Evolutionary conservation across 345 rosid genomes (phyloP).

Genomic region (Murraya koenigii): DNA sequence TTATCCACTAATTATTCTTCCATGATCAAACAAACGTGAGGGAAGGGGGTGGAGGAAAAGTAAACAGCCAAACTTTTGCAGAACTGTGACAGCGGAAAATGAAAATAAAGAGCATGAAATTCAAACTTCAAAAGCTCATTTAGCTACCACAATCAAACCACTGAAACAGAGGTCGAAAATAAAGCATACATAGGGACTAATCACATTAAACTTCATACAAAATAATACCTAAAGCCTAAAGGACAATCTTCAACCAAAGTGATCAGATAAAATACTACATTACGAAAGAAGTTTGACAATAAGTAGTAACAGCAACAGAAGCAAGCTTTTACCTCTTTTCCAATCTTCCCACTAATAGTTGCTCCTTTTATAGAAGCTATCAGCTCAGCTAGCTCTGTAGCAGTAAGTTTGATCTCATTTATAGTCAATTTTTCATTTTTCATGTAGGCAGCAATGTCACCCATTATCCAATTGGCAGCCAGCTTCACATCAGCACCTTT

Average conservation of each 20-base stretch:
- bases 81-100: background rate
- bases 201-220: background rate
- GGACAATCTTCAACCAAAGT: background rate
- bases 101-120: background rate
- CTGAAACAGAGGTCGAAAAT: background rate
- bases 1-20: background rate
- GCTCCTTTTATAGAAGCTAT: slow-evolving; percentile 81
- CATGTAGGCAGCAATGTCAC: slow-evolving; percentile 88
- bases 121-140: background rate
- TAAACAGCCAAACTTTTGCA: background rate
- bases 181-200: background rate
- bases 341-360: slow-evolving; percentile 94
- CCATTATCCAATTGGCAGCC: slow-evolving; percentile 90
- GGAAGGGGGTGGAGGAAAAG: background rate
- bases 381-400: slow-evolving; percentile 76
- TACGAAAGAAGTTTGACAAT: background rate
- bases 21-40: background rate
- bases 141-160: background rate
- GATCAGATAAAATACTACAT: background rate
- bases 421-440: slow-evolving; percentile 79
- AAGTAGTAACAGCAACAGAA: background rate
- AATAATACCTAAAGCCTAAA: background rate
- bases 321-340: slow-evolving; percentile 63
- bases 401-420: slow-evolving; percentile 67
- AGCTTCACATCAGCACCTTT: slow-evolving; percentile 79